A percentile compares a stretch with the other conserved stretches of the same genome.
phyloP scores from a whole-genome alignment of 495 filamentous ascomycete genomes.

The Penicillium verhagenii region DNA sequence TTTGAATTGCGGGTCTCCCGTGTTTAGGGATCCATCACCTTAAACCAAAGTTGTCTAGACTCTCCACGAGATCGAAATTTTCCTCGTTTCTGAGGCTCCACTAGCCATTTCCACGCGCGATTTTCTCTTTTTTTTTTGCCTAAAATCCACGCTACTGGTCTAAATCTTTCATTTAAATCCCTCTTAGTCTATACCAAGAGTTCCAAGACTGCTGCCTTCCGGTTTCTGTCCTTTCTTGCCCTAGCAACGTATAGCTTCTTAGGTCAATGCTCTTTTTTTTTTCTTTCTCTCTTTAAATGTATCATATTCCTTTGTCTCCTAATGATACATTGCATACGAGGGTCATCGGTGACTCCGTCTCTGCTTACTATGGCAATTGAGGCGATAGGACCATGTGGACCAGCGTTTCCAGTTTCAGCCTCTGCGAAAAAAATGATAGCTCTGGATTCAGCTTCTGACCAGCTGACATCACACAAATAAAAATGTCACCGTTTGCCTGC shows the following conservation, averaged over 20 bases:
- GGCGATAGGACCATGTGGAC: background rate
- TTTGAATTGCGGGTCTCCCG: background rate
- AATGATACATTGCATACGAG: background rate
- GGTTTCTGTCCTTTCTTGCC: no score
- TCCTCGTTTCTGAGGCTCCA: conserved; percentile 1
- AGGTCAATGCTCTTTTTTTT: no score
- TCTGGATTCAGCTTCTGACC: background rate
- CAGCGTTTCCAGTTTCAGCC: background rate
- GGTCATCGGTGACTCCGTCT: background rate
- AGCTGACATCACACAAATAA: background rate
- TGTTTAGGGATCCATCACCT: conserved; percentile 4
- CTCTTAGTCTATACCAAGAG: background rate
- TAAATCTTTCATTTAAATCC: no score
- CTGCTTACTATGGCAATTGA: background rate
- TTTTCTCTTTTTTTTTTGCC: background rate
- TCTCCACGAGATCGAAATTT: background rate
- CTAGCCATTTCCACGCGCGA: background rate
- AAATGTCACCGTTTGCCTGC: background rate
- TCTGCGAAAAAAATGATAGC: background rate
- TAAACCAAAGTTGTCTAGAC: background rate
- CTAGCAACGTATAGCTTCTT: no score
- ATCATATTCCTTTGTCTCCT: background rate
- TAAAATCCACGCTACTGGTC: no score
- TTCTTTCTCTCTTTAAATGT: background rate
- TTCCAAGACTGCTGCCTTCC: background rate